Conservation (phyloP, 2,329 filamentous ascomycete species). For the Thelonectria olida region DNA sequence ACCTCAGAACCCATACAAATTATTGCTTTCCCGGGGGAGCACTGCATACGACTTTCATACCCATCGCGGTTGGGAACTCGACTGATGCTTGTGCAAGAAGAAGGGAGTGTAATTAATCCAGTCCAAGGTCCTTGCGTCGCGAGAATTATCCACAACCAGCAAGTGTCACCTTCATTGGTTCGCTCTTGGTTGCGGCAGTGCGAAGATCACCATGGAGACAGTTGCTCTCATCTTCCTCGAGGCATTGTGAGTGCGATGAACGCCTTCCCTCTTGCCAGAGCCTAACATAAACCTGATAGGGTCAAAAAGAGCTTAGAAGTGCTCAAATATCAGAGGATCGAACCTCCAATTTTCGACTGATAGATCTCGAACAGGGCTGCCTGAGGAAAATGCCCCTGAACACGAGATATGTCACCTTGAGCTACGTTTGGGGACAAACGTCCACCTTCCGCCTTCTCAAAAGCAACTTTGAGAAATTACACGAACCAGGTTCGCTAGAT, state of each 20-base stretch:
- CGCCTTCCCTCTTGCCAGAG: too few species aligned
- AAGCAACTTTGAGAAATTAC: neutral
- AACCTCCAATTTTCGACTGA: slow-evolving; percentile 13
- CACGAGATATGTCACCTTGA: neutral
- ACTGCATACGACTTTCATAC: slow-evolving; percentile 5
- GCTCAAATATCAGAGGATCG: neutral
- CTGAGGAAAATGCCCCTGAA: slow-evolving; percentile 2
- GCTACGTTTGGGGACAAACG: slow-evolving; percentile 1
- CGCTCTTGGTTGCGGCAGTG: slow-evolving; percentile 11
- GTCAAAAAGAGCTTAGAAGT: neutral
- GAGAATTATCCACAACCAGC: neutral
- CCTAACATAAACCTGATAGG: neutral
- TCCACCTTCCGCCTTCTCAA: neutral
- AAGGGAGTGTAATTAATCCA: neutral
- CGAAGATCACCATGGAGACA: slow-evolving; percentile 1
- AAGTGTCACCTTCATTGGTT: neutral
- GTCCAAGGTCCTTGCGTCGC: neutral
- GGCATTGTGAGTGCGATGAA: neutral
- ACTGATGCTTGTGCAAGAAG: slow-evolving; percentile 3
- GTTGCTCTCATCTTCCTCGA: slow-evolving; percentile 15
- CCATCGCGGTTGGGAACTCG: neutral
- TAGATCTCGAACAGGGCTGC: slow-evolving; percentile 6
- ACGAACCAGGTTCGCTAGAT: neutral
- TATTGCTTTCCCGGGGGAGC: neutral
- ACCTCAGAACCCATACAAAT: neutral